A percentile compares a stretch with the other conserved stretches of the same genome.
These are phyloP conservation scores for Colletotrichum acutatum DNA, from an alignment of 2,329 filamentous ascomycete genomes.

Conservation along the genomic window DNA sequence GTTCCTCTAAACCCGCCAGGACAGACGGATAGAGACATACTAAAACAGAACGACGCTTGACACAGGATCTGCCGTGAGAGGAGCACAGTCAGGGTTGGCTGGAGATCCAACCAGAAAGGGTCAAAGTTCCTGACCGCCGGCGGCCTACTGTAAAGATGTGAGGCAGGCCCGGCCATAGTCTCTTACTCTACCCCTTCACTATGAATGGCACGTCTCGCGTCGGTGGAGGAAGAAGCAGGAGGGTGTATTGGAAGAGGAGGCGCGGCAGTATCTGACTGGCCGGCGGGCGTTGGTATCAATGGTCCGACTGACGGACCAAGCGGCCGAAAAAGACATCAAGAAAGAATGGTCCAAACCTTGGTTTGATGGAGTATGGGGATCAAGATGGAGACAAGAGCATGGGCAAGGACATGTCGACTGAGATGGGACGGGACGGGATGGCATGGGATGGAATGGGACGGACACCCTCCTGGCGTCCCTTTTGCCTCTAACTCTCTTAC, in stretches of 20 bases:
- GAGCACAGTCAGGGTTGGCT: not conserved
- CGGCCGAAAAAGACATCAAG: not conserved
- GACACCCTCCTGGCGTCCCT: not conserved
- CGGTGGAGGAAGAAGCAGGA: slow-evolving; percentile 4
- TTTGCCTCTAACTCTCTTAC: not conserved
- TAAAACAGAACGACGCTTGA: not conserved
- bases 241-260: slow-evolving; percentile 12
- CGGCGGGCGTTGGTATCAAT: slow-evolving; percentile 10
- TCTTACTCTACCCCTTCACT: not conserved
- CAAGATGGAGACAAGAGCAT: slow-evolving; percentile 23
- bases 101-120: not conserved
- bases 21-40: not conserved
- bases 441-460: slow-evolving; percentile 3
- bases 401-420: slow-evolving; percentile 19
- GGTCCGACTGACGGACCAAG: slow-evolving; percentile 4
- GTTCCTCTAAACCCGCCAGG: not conserved
- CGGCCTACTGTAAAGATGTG: not conserved
- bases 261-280: slow-evolving; percentile 12
- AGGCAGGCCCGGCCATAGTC: not conserved
- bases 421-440: slow-evolving; percentile 14
- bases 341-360: slow-evolving; percentile 24
- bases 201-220: slow-evolving; percentile 10
- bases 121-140: slow-evolving; percentile 5
- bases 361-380: slow-evolving; percentile 30
- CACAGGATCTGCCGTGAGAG: slow-evolving; percentile 3